A percentile compares a stretch with the other conserved stretches of the same genome.
Evolutionary conservation across 768 basidiomycete species (phyloP).

Genomic region (Termitomyces sp.): DNA sequence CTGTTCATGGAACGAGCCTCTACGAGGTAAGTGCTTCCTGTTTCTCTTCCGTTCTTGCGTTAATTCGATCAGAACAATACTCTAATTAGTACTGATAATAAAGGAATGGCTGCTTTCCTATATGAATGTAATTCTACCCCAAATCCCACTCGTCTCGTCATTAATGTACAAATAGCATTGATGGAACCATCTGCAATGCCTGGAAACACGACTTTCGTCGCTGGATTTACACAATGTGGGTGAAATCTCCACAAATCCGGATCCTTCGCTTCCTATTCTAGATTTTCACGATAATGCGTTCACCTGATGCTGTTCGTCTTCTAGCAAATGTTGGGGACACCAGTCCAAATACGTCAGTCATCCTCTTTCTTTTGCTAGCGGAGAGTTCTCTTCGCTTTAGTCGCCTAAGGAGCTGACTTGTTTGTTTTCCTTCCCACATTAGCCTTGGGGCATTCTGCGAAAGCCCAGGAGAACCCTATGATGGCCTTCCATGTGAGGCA

Average conservation of each 20-base stretch:
- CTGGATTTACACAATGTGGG: slow-evolving; percentile 71
- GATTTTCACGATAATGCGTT: neutral
- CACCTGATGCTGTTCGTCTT: slow-evolving; percentile 4
- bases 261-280: neutral
- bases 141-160: neutral
- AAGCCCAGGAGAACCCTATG: slow-evolving; percentile 61
- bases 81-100: slow-evolving; percentile 76
- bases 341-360: slow-evolving; percentile 69
- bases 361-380: slow-evolving; percentile 4
- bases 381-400: neutral
- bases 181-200: slow-evolving; percentile 63
- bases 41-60: neutral
- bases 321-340: slow-evolving; percentile 79
- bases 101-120: slow-evolving; percentile 79
- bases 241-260: neutral
- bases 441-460: slow-evolving; percentile 74
- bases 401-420: neutral
- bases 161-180: slow-evolving; percentile 33
- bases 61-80: slow-evolving; percentile 60
- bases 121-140: slow-evolving; percentile 50
- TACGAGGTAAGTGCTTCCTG: slow-evolving; percentile 46
- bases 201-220: slow-evolving; percentile 65
- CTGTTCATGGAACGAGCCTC: slow-evolving; percentile 78
- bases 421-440: slow-evolving; percentile 1
- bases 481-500: slow-evolving; percentile 65